Evolutionary conservation across 495 filamentous ascomycete species (phyloP).

Genomic region (Tetracladium setigerum): DNA sequence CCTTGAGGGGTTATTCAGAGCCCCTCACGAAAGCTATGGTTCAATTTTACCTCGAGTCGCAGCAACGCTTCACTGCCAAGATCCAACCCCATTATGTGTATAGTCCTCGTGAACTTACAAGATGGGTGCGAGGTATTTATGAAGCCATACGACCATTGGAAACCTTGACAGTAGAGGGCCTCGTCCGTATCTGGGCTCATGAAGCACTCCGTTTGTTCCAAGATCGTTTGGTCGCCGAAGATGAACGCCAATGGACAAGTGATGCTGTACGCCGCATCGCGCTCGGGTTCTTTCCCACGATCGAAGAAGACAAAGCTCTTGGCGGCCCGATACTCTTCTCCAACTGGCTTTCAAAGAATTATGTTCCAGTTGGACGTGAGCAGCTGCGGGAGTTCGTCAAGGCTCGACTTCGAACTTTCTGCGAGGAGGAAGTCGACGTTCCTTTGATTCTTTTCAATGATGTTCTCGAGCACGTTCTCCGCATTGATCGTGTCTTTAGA

Average conservation of each 20-base stretch:
- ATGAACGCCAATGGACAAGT: constrained; percentile 92
- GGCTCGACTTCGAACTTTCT: constrained; percentile 94
- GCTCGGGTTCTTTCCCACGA: constrained; percentile 84
- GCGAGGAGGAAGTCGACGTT: constrained; percentile 98
- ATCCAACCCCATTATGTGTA: constrained; percentile 99
- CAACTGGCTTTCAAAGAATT: constrained; percentile 99
- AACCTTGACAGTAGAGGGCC: constrained; percentile 75
- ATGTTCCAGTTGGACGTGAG: constrained; percentile 92
- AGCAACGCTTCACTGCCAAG: constrained; percentile 84
- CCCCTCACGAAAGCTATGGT: constrained; percentile 97
- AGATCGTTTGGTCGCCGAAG: constrained; percentile 87
- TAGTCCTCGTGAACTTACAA: constrained; percentile 93
- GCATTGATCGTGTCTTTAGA: constrained; percentile 96
- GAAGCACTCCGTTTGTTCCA: constrained; percentile 95
- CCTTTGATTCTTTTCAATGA: constrained; percentile 97
- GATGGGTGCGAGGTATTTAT: constrained; percentile 95
- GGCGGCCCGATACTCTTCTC: constrained; percentile 93
- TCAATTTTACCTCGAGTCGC: constrained; percentile 89
- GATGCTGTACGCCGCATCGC: constrained; percentile 79
- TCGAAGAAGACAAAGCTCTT: constrained; percentile 82
- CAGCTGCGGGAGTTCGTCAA: constrained; percentile 94
- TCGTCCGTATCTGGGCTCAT: constrained; percentile 97
- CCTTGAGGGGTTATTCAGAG: constrained; percentile 90
- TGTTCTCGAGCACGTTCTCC: constrained; percentile 92
- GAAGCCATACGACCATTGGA: constrained; percentile 93